Conservation (phyloP, 257 asterid species). For the Solanum ossicruentum region DNA sequence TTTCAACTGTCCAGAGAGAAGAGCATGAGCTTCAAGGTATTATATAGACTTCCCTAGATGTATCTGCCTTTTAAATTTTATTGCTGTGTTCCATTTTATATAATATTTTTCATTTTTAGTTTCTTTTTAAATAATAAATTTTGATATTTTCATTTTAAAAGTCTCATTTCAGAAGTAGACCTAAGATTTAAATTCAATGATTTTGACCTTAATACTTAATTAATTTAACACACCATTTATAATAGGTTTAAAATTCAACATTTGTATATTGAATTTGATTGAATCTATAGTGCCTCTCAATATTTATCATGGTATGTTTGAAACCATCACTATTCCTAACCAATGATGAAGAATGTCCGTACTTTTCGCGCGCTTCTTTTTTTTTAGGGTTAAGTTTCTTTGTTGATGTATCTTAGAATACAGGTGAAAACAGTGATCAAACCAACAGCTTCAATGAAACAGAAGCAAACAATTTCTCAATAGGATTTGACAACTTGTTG, state of each 20-base stretch:
- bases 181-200: not conserved
- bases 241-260: not conserved
- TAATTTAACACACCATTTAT: not conserved
- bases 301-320: not conserved
- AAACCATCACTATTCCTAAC: not conserved
- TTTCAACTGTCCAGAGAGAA: slow-evolving; percentile 11
- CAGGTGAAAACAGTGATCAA: slow-evolving; percentile 18
- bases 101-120: not conserved
- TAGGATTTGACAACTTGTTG: slow-evolving; percentile 14
- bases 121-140: not conserved
- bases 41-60: not conserved
- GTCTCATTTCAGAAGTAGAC: not conserved
- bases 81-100: not conserved
- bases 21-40: slow-evolving; percentile 21
- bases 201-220: not conserved
- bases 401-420: not conserved
- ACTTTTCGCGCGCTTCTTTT: too few species aligned
- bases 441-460: slow-evolving; percentile 2
- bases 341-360: not conserved
- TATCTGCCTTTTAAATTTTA: not conserved
- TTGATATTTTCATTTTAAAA: not conserved
- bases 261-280: not conserved
- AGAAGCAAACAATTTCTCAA: not conserved
- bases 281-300: not conserved
- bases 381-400: not conserved